phyloP scores from a whole-genome alignment of 2,329 filamentous ascomycete species.

The Botryosphaeria agaves region DNA sequence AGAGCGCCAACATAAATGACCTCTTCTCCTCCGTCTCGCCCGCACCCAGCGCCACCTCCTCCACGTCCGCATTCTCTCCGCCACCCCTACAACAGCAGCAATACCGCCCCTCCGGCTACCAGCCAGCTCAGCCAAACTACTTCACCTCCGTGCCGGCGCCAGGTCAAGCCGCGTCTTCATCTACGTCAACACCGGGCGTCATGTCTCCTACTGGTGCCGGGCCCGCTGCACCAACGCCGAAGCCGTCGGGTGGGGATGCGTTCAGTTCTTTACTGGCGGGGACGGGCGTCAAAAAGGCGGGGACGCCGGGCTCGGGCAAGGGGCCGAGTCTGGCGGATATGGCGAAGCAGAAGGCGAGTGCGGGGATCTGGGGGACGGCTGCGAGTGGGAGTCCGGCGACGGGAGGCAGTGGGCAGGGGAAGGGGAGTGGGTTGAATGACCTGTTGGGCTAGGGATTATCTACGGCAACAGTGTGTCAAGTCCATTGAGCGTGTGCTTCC shows the following conservation, averaged over 20 bases:
- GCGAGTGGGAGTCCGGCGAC: constrained; percentile 7
- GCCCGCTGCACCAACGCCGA: constrained; percentile 13
- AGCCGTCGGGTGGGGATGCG: constrained; percentile 30
- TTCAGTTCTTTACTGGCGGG: constrained; percentile 81
- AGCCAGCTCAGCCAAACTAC: constrained; percentile 78
- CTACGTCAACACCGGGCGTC: constrained; percentile 16
- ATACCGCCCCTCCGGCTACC: constrained; percentile 46
- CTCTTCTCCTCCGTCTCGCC: constrained; percentile 75
- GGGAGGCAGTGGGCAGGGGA: constrained; percentile 15
- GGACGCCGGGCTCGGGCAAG: constrained; percentile 37
- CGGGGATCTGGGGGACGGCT: constrained; percentile 75
- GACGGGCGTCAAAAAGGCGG: constrained; percentile 56
- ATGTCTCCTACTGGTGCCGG: constrained; percentile 20
- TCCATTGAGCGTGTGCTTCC: no score
- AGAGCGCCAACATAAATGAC: constrained; percentile 64
- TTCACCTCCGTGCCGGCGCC: constrained; percentile 61
- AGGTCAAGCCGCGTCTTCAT: constrained; percentile 16
- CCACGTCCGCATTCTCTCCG: constrained; percentile 10
- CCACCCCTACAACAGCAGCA: constrained; percentile 25
- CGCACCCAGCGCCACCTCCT: constrained; percentile 34
- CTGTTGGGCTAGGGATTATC: constrained; percentile 22
- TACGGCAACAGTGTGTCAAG: no score
- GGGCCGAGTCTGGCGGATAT: constrained; percentile 79
- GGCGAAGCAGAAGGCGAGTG: constrained; percentile 94
- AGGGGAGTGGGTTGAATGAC: constrained; percentile 21